Evolutionary conservation across 1,284 basidiomycete genomes (phyloP).

Genomic region (Malassezia nana): DNA sequence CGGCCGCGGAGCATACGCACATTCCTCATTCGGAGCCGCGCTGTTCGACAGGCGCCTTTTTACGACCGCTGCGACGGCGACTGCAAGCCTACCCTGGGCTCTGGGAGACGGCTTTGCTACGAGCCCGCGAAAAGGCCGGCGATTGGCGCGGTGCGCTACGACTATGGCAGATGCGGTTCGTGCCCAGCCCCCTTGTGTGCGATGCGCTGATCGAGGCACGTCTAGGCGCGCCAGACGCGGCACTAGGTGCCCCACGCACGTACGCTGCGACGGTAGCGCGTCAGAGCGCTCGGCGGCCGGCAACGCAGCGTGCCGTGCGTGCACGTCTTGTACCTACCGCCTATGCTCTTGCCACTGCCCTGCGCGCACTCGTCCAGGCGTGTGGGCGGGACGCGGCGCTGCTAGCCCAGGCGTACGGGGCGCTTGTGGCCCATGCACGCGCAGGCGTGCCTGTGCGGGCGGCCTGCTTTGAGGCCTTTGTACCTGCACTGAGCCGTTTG

Average conservation of each 20-base stretch:
- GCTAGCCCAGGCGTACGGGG: background rate
- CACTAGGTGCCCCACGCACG: background rate
- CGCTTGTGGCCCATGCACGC: background rate
- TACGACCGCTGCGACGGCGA: constrained; percentile 11
- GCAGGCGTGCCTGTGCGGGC: background rate
- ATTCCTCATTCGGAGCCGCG: background rate
- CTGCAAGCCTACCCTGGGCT: background rate
- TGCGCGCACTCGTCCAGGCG: constrained; percentile 11
- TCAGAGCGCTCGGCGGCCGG: constrained; percentile 9
- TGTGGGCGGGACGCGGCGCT: background rate
- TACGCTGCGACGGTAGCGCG: background rate
- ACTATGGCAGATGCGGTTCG: constrained; percentile 13
- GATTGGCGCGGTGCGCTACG: constrained; percentile 14
- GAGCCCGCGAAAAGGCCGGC: constrained; percentile 9
- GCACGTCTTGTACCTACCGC: constrained; percentile 6
- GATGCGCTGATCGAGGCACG: background rate
- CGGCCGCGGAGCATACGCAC: constrained; percentile 1
- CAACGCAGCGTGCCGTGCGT: background rate
- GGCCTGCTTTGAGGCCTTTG: constrained; percentile 13
- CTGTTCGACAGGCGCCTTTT: constrained; percentile 6
- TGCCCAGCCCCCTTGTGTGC: background rate
- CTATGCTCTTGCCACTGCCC: background rate
- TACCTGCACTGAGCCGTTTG: constrained; percentile 9
- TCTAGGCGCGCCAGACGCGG: background rate
- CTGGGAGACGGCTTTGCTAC: constrained; percentile 14